Percentiles rank a stretch among this genome's conserved stretches.
These are phyloP conservation scores for Torulaspora franciscae DNA, from an alignment of 805 yeast genomes.

Conservation along the genomic window DNA sequence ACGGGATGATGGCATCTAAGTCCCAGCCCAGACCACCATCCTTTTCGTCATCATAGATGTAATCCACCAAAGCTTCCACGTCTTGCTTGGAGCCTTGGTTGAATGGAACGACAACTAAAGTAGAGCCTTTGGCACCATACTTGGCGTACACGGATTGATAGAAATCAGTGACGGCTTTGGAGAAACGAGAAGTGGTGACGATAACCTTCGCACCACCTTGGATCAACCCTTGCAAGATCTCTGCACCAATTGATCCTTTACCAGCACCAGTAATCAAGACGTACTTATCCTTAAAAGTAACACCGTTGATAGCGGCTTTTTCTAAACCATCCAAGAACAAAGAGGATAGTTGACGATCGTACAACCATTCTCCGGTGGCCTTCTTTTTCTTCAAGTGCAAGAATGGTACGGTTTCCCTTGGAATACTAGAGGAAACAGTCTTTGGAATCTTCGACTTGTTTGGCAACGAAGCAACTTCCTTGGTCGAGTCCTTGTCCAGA, in stretches of 20 bases:
- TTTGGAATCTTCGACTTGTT: slow-evolving; percentile 62
- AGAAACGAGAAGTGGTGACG: slow-evolving; percentile 93
- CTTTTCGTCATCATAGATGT: slow-evolving; percentile 77
- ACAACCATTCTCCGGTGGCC: slow-evolving; percentile 71
- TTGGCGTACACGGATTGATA: slow-evolving; percentile 91
- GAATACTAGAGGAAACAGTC: slow-evolving; percentile 69
- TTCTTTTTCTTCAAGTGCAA: slow-evolving; percentile 82
- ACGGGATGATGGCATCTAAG: slow-evolving; percentile 91
- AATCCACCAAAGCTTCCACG: slow-evolving; percentile 77
- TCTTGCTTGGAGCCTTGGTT: slow-evolving; percentile 97
- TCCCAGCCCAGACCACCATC: slow-evolving; percentile 97
- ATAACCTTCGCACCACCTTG: slow-evolving; percentile 98
- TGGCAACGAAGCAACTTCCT: slow-evolving; percentile 82
- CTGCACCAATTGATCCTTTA: slow-evolving; percentile 98
- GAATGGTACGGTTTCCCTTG: slow-evolving; percentile 88
- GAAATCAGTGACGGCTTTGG: slow-evolving; percentile 89
- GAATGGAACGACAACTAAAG: slow-evolving; percentile 94
- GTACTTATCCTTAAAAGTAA: slow-evolving; percentile 79
- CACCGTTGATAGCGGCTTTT: slow-evolving; percentile 90
- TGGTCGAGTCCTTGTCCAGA: slow-evolving; percentile 50
- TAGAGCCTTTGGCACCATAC: slow-evolving; percentile 87
- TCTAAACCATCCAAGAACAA: slow-evolving; percentile 85
- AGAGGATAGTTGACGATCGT: slow-evolving; percentile 73
- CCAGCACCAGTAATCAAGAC: slow-evolving; percentile 98
- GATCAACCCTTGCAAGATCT: slow-evolving; percentile 86